Evolutionary conservation across 1,139 yeast species (phyloP).

Genomic region (Magnusiomyces clavatus): DNA sequence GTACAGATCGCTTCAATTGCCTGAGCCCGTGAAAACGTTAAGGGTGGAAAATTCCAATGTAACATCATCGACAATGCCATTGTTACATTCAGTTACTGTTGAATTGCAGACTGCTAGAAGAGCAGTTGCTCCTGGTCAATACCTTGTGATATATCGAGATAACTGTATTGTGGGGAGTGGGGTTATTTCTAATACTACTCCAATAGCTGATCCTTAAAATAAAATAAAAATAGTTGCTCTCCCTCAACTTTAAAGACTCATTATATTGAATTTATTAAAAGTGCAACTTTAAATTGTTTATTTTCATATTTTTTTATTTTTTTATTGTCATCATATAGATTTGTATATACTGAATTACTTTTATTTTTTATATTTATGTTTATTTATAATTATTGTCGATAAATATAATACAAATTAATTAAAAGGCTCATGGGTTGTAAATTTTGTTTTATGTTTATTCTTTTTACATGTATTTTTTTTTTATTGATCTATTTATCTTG

Average conservation of each 20-base stretch:
- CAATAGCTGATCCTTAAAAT: not conserved
- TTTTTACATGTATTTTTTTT: not conserved
- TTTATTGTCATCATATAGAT: too few species aligned
- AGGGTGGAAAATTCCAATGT: not conserved
- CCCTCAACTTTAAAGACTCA: too few species aligned
- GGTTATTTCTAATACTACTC: conserved; percentile 28
- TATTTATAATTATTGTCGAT: too few species aligned
- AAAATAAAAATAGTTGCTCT: too few species aligned
- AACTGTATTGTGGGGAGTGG: conserved; percentile 79
- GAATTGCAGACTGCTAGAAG: conserved; percentile 43
- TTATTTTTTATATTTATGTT: too few species aligned
- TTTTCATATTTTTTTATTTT: too few species aligned
- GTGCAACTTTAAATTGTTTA: too few species aligned
- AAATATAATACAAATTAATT: too few species aligned
- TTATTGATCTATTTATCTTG: conserved; percentile 1
- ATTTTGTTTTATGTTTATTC: not conserved
- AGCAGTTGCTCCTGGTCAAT: conserved; percentile 91
- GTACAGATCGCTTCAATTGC: conserved; percentile 62
- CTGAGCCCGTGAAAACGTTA: conserved; percentile 30
- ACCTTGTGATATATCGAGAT: conserved; percentile 60
- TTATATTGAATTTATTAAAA: too few species aligned
- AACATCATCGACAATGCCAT: not conserved
- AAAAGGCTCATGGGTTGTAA: too few species aligned
- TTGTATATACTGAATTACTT: too few species aligned
- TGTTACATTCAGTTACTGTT: conserved; percentile 10